phyloP scores from a whole-genome alignment of 2,329 filamentous ascomycete genomes.

The Colletotrichum sp. region DNA sequence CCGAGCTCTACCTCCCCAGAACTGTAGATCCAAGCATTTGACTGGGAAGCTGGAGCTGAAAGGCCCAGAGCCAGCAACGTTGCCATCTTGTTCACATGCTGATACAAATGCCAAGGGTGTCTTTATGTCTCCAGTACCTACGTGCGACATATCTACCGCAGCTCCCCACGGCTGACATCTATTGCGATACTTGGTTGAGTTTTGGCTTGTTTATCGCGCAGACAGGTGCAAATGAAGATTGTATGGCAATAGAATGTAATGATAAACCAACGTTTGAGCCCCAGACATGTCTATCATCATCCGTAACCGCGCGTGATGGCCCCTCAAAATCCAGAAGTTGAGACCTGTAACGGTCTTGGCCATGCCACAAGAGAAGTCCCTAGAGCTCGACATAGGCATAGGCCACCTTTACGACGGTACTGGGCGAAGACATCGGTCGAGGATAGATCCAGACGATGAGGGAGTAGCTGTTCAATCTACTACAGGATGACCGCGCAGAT shows the following conservation, averaged over 20 bases:
- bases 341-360: not conserved
- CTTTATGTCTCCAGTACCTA: not conserved
- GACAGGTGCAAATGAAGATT: not conserved
- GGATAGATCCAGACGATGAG: no score
- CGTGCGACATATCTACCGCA: not conserved
- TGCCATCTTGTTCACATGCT: not conserved
- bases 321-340: not conserved
- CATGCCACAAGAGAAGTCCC: not conserved
- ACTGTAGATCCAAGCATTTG: not conserved
- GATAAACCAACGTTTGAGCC: no score
- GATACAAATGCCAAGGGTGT: not conserved
- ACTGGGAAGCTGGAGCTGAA: not conserved
- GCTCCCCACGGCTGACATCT: not conserved
- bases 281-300: not conserved
- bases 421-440: not conserved
- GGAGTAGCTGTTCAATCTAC: not conserved
- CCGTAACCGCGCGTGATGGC: not conserved
- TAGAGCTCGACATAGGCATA: not conserved
- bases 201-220: not conserved
- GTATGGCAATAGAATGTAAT: no score
- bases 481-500: not conserved
- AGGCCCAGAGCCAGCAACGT: not conserved
- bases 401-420: not conserved
- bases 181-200: not conserved
- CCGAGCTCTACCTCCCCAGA: not conserved